Conservation (phyloP, 1,284 basidiomycete species). For the Stygiomarasmius scandens region DNA sequence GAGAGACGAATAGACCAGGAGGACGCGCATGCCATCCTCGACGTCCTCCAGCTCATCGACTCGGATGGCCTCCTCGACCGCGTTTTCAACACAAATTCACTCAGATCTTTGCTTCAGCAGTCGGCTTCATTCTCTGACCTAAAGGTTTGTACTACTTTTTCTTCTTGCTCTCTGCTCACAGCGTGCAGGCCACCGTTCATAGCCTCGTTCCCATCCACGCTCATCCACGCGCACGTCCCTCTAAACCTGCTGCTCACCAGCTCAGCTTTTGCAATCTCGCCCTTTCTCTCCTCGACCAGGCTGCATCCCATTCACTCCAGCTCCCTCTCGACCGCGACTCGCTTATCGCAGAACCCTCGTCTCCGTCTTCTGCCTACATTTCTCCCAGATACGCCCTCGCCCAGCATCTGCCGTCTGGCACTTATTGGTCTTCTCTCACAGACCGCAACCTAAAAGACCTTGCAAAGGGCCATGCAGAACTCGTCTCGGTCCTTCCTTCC, state of each 20-base stretch:
- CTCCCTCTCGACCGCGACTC: slow-evolving; percentile 48
- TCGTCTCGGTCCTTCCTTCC: slow-evolving; percentile 71
- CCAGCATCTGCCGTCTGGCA: slow-evolving; percentile 72
- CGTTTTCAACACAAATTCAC: slow-evolving; percentile 66
- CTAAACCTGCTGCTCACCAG: slow-evolving; percentile 66
- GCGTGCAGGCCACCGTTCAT: slow-evolving; percentile 58
- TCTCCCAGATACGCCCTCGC: slow-evolving; percentile 67
- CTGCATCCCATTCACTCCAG: slow-evolving; percentile 51
- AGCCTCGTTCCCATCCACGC: slow-evolving; percentile 69
- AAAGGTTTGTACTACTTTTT: slow-evolving; percentile 37
- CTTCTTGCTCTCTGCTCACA: slow-evolving; percentile 12
- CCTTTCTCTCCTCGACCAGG: slow-evolving; percentile 68
- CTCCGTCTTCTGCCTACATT: slow-evolving; percentile 21
- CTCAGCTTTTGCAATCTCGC: slow-evolving; percentile 75
- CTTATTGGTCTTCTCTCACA: slow-evolving; percentile 76
- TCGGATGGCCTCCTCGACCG: slow-evolving; percentile 78
- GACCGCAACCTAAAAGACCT: slow-evolving; percentile 49
- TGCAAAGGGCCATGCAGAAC: slow-evolving; percentile 67
- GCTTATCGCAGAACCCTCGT: slow-evolving; percentile 39
- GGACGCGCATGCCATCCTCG: slow-evolving; percentile 64
- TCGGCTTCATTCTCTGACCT: slow-evolving; percentile 55
- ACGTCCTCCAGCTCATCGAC: slow-evolving; percentile 75
- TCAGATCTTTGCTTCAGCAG: slow-evolving; percentile 63
- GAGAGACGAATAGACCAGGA: not conserved
- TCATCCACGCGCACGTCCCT: slow-evolving; percentile 60